phyloP scores from a whole-genome alignment of 306 rosid species.

The Gastrolobium villosum region DNA sequence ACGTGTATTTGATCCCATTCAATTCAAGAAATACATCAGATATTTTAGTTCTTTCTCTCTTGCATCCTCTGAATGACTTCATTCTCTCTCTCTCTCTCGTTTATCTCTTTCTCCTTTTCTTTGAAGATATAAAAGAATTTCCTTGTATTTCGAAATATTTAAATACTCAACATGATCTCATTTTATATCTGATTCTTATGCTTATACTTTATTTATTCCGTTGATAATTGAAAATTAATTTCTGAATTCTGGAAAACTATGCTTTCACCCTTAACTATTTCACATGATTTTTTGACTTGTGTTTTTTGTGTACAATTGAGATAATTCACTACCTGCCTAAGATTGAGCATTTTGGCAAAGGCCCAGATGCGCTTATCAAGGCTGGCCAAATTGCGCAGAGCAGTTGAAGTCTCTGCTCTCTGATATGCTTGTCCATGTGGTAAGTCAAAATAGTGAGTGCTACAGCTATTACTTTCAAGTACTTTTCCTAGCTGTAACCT shows the following conservation, averaged over 20 bases:
- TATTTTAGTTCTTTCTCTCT: too few species aligned
- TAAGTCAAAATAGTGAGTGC: constrained; percentile 53
- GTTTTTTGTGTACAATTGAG: constrained; percentile 27
- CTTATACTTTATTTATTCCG: background rate
- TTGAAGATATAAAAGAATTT: background rate
- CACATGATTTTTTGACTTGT: constrained; percentile 15
- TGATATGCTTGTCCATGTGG: constrained; percentile 95
- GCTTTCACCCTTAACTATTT: background rate
- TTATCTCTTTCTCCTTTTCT: too few species aligned
- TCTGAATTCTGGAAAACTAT: constrained; percentile 13
- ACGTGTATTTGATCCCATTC: too few species aligned
- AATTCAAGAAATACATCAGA: too few species aligned
- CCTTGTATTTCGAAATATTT: background rate
- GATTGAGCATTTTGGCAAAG: constrained; percentile 80
- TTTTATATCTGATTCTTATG: background rate
- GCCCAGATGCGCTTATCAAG: constrained; percentile 90
- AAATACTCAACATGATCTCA: background rate
- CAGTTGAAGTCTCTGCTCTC: constrained; percentile 88
- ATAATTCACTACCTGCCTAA: constrained; percentile 45
- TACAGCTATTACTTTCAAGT: constrained; percentile 1
- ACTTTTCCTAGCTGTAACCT: background rate
- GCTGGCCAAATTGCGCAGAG: constrained; percentile 76
- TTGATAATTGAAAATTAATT: background rate
- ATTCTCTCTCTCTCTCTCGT: too few species aligned
- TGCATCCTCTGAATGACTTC: too few species aligned